Evolutionary conservation across 495 filamentous ascomycete species (phyloP), one percentile per base, ranked within the genome.

Genomic region (Cercophora newfieldiana): DNA sequence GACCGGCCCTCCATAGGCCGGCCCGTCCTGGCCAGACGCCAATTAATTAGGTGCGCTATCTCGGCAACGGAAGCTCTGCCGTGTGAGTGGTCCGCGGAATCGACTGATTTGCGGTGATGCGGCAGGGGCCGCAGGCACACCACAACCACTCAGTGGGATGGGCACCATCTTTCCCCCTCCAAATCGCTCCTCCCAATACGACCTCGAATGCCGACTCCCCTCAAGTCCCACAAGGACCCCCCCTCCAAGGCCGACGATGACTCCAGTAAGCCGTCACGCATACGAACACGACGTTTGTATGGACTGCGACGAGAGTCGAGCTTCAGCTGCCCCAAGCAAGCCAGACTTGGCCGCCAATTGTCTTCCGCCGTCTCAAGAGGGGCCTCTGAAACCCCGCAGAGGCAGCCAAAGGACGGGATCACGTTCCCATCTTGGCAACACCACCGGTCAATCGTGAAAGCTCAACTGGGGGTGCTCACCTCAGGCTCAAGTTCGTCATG

Each of bases 91-190:
- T 49, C 25, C 19, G 37, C n/a, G 30, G 44, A 6, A n/a, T 51
- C 10, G 47, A 29, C 10, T 19, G 44, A 31, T 44, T 49, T 14
- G 59, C 37, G 56, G 31, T 61, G 59, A 49, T 61, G 26, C 59
- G 59, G 59, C 59, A 61, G 59, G 59, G 44, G 30, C 59, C 59
- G 59, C 25, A 25, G 59, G 59, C 37, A 44, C 21, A 49, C 18
- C 59, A 51, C 24, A 51, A 24, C 59, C 59, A 61, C n/a, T 61
- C 44, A 61, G 25, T 0, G 22, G 6, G 44, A 7, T 18, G 59
- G 21, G 22, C 59, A 31, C 22, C 59, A 37, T 28, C 59, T n/a
- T n/a, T n/a, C n/a, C n/a, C n/a, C n/a, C n/a, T n/a, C n/a, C n/a
- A n/a, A n/a, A 57, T 10, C 26, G 4, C 25, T 30, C 19, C 26